phyloP scores from a whole-genome alignment of 306 rosid genomes.

The Vigna angularis region DNA sequence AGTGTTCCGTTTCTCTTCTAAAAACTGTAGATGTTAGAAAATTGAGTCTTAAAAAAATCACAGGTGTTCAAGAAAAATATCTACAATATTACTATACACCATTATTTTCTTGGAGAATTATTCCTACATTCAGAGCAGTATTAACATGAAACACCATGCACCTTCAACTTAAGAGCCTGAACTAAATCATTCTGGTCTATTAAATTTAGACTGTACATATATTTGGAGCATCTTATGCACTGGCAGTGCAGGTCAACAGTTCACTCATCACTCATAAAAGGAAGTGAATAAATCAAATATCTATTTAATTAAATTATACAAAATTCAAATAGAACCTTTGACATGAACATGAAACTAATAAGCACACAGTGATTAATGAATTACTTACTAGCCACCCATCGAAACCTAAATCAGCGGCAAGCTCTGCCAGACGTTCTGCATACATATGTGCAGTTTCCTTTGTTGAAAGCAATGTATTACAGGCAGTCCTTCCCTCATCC shows the following conservation, averaged over 20 bases:
- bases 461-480: constrained; percentile 66
- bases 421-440: constrained; percentile 81
- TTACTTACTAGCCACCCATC: constrained; percentile 96
- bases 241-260: constrained; percentile 18
- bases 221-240: constrained; percentile 21
- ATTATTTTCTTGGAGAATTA: not conserved
- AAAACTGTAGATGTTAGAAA: not conserved
- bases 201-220: constrained; percentile 6
- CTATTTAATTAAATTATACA: constrained; percentile 21
- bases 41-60: not conserved
- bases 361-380: constrained; percentile 34
- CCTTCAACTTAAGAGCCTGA: constrained; percentile 23
- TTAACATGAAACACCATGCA: constrained; percentile 1
- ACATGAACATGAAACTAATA: not conserved
- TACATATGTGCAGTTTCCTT: constrained; percentile 80
- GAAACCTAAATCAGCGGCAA: constrained; percentile 79
- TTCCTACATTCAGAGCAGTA: not conserved
- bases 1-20: not conserved
- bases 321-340: constrained; percentile 25
- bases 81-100: not conserved
- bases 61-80: constrained; percentile 1
- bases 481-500: constrained; percentile 68
- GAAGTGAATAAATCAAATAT: constrained; percentile 28
- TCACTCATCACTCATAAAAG: constrained; percentile 27
- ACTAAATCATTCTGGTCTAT: constrained; percentile 12